Conservation (phyloP, 768 basidiomycete species). For the Leccinum variicolor region DNA sequence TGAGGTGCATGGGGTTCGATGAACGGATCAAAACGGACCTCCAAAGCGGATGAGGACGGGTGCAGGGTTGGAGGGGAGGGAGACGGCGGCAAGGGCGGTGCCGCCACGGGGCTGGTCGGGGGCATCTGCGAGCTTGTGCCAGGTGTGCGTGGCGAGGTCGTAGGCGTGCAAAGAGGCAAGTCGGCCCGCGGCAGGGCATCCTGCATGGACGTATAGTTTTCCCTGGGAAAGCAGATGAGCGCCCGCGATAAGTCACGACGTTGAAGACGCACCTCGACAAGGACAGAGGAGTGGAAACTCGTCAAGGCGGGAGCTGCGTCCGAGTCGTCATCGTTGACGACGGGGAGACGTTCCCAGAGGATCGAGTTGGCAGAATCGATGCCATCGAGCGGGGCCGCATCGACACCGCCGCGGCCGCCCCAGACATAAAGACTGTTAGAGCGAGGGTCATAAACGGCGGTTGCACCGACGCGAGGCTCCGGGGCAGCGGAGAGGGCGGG, state of each 20-base stretch:
- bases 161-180: constrained; percentile 35
- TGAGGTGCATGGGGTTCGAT: neutral
- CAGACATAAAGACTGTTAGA: constrained; percentile 35
- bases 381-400: constrained; percentile 6
- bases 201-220: constrained; percentile 39
- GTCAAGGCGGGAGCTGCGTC: constrained; percentile 30
- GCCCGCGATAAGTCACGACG: neutral
- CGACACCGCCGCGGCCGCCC: constrained; percentile 41
- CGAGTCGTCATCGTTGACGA: constrained; percentile 26
- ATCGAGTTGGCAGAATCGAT: neutral
- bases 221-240: constrained; percentile 15
- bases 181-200: constrained; percentile 37
- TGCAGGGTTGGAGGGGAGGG: constrained; percentile 10
- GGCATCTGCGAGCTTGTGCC: constrained; percentile 33
- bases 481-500: constrained; percentile 13
- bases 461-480: constrained; percentile 24
- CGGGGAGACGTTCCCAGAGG: constrained; percentile 31
- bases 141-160: constrained; percentile 25
- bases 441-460: constrained; percentile 17
- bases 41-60: constrained; percentile 38
- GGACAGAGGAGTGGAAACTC: constrained; percentile 36
- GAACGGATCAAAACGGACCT: constrained; percentile 9
- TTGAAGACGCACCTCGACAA: constrained; percentile 23
- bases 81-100: constrained; percentile 34
- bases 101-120: constrained; percentile 40